Conservation (phyloP, 2,329 filamentous ascomycete genomes). For the Metarhizium robertsii region DNA sequence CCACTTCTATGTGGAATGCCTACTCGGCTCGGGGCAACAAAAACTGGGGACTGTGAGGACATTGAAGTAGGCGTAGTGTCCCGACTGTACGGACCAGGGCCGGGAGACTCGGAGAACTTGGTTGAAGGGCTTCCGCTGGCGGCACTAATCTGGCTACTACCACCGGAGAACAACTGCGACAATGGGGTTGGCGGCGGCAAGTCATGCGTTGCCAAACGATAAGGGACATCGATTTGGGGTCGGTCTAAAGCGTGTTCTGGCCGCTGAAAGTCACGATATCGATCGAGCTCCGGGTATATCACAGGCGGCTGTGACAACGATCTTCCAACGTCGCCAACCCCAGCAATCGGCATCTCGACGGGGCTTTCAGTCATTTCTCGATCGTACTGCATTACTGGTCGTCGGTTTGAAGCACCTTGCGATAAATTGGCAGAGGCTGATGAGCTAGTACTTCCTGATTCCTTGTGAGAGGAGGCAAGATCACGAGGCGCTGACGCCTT, state of each 20-base stretch:
- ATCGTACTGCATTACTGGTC: constrained; percentile 27
- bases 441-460: constrained; percentile 29
- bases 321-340: constrained; percentile 31
- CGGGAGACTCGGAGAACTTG: constrained; percentile 62
- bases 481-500: constrained; percentile 14
- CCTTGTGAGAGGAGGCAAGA: constrained; percentile 30
- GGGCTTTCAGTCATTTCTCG: constrained; percentile 34
- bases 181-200: constrained; percentile 55
- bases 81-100: constrained; percentile 61
- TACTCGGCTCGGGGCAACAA: constrained; percentile 39
- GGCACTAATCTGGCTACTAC: constrained; percentile 45
- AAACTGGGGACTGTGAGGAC: constrained; percentile 62
- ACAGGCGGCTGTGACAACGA: constrained; percentile 30
- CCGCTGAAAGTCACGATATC: constrained; percentile 42
- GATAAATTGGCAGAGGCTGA: constrained; percentile 26
- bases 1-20: constrained; percentile 30
- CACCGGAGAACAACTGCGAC: constrained; percentile 45
- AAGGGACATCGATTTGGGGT: constrained; percentile 36
- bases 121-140: constrained; percentile 67
- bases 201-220: constrained; percentile 52
- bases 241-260: constrained; percentile 24
- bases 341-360: constrained; percentile 31
- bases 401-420: constrained; percentile 25
- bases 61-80: constrained; percentile 73
- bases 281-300: constrained; percentile 52